Evolutionary conservation across 2,329 filamentous ascomycete species (phyloP), one percentile per base, ranked within the genome.

Genomic region (Tolypocladium endophyticum): DNA sequence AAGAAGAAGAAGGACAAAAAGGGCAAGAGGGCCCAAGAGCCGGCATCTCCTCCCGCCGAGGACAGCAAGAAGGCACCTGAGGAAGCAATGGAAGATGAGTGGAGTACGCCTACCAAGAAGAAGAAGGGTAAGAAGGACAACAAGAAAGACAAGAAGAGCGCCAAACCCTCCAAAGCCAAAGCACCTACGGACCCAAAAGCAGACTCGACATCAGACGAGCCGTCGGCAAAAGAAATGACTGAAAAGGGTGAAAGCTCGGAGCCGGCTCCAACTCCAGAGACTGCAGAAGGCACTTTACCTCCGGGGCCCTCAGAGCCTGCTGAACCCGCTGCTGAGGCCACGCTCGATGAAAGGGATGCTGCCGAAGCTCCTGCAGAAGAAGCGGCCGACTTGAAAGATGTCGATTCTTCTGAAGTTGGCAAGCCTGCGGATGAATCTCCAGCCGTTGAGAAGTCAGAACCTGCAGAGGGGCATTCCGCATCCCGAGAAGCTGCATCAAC

Each of bases 51-150:
- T 35, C 25, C 58, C 59, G 53, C 53, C 18, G 60, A 63, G 52
- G 59, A 62, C 23, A 58, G 38, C 55, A 63, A 63, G 55, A 64
- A 67, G 59, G 57, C 60, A 45, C 60, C 64, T 20, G 50, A 61
- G 25, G 58, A 66, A 43, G 53, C 30, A 20, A 61, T 39, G 16
- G 60, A 66, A 16, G 63, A 63, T 28, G 53, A 57, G 43, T 39
- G 55, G 61, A 58, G 43, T 55, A 20, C 58, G 9, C 18, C 53
- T 43, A 58, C 59, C 38, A 66, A 64, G 55, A 61, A 53, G 41
- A 69, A 67, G 65, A 63, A 61, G 39, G 60, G 39, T 7, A 69
- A 65, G 58, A 66, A 68, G 64, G 64, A 63, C 52, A 59, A n/a
- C n/a, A 70, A 67, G 59, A 67, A 65, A 58, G 61, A 65, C n/a